Evolutionary conservation across 2,329 filamentous ascomycete genomes (phyloP), one percentile per base, ranked within the genome.

Genomic region (Claviceps paspali): DNA sequence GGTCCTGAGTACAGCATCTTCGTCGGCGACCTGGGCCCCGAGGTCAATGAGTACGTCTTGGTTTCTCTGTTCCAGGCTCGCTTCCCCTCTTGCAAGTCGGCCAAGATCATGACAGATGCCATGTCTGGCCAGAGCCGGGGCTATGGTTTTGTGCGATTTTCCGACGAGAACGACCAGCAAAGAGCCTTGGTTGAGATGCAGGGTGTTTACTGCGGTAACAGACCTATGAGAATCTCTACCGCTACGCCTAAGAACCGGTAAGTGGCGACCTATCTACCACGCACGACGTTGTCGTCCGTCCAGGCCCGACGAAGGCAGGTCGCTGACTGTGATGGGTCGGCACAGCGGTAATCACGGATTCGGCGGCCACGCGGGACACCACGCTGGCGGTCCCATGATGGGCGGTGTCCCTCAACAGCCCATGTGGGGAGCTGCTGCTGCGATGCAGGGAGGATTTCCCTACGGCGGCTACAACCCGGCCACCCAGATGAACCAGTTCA

Each of bases 71-170:
- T 98, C 74, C 88, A 96, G 65, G 81, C 79, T 54, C 85, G 88
- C 43, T 98, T 93, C 70, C 82, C 82, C 1, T 93, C 86, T 7
- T 96, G 88, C 82, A 96, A 96, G 70, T 94, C 86, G 27, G 91
- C 91, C 54, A 98, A 98, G 73, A 98, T 98, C 63, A 98, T 98
- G 91, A 94, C 88, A 43, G 91, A 98, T 54, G 88, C 91, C 43
- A 91, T 96, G 63, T 93, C 82, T 45, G 91, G 91, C 50, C 88
- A 96, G 74, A 95, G 87, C 45, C 86, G 91, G 45, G 91, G 91
- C 39, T 98, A 98, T 54, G 91, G 91, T 33, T 98, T 98, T 52
- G 91, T 98, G 37, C 85, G 91, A 48, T 98, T 98, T 67, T 85
- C 85, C 36, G 85, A 93, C 48, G 88, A 96, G 67, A 75, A 78